Base-by-base conservation (phyloP, 2,329 filamentous ascomycete genomes). In the Fusarium torulosum region DNA sequence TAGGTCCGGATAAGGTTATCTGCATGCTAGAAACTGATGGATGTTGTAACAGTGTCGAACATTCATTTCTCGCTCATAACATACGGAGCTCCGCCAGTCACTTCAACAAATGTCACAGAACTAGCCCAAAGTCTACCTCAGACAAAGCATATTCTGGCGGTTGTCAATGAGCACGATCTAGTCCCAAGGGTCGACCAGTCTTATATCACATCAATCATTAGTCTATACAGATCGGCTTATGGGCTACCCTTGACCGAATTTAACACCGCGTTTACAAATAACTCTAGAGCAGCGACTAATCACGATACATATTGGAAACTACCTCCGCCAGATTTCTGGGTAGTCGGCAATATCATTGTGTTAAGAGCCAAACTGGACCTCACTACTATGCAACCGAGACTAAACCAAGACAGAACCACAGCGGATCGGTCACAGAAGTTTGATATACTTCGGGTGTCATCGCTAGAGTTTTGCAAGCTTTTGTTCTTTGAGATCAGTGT, bases 131-230 rank as follows among this genome's bases (percentile, higher is more conserved):
- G 11, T 2, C 23, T 53, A 9, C 40, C 61, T 8, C 49, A 57
- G 13, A 60, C 66, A 6, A 60, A 42, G 0, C 58, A 65, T 3
- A 11, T 59, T 2, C 38, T 65, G 2, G 66, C 70, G 1, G 47
- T 71, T 4, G 66, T 72, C 6, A 73, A 73, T 40, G 71, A 73
- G 38, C 67, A 67, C 38, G 71, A 73, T 11, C 53, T 73, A 11
- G 70, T 72, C 6, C 59, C 70, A 0, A 59, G 70, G 20, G 53
- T 70, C 2, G 71, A 73, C 6, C 46, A 47, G 44, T 14, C 52
- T 4, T 73, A 73, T 6, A 59, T 72, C 9, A 53, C 59, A 13
- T 72, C 69, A 0, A 53, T 73, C 14, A 59, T 73, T 10, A 58
- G 63, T 20, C 35, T 73, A 4, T 73, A 72, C 17, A 40, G 71